Base-by-base conservation (phyloP, 139 green algal genomes). In the Medakamo hakoo region DNA sequence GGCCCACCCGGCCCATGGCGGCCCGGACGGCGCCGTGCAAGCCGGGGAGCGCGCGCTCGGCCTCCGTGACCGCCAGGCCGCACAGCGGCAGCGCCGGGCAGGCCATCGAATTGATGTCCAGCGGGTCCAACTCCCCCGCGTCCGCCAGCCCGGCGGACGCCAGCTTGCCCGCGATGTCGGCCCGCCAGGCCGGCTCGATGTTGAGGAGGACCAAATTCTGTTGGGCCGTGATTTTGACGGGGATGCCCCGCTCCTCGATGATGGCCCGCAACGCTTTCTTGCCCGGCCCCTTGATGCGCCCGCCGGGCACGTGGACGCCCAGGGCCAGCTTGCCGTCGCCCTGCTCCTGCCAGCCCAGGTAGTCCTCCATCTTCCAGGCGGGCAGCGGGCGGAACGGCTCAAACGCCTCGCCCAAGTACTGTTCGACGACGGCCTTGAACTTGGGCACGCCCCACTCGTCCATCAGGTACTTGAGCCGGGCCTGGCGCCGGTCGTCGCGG, bases 391-490 rank as follows among this genome's bases (percentile, higher is more conserved):
- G 73, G 78, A 88, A 92, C 16, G 73, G 61, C 67, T 60, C 57
- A 29, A 48, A 30, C 1, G 30, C 2, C 16, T 63, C 96, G 49
- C 93, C 93, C 18, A 90, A 77, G 88, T 99, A 99, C 78, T 97
- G 85, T 83, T 99, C 93, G 4, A 81, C 78, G 22, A 97, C 93
- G 20, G 71, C 67, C 30, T 81, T 71, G 86, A 98, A 98, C 68
- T 84, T 87, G 62, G 96, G 87, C 27, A 99, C 77, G 60, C 86
- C 93, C 93, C 93, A 98, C 68, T 91, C 81, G 30, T 86, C 30
- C 22, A 99, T 78, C 59, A 98, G 82, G 80, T 99, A 99, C 88
- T 99, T 99, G 30, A 99, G 78, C 52, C 93, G 83, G 21, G 91
- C 76, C 62, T 77, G 72, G 73, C 89, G 91, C 69, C 93, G 79